A percentile compares a stretch with the other conserved stretches of the same genome.
Conservation (phyloP, 1,284 basidiomycete species). For the Grifola frondosa region DNA sequence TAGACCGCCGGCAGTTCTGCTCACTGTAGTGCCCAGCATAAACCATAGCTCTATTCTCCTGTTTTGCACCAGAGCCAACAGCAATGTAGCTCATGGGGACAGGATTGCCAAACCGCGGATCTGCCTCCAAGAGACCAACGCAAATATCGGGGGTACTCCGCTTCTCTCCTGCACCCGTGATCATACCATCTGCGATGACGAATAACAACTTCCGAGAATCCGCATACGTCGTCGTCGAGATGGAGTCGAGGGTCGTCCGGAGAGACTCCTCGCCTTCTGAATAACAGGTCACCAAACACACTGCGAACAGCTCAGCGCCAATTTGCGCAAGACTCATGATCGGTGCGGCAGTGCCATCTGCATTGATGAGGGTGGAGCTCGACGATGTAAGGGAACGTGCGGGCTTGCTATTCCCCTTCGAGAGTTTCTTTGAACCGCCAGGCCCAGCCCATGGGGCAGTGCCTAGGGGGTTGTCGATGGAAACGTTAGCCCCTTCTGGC, state of each 20-base stretch:
- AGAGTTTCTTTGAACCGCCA: constrained; percentile 49
- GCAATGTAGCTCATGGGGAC: constrained; percentile 94
- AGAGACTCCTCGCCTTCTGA: constrained; percentile 95
- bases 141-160: constrained; percentile 96
- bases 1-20: too few species aligned
- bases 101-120: constrained; percentile 95
- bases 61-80: constrained; percentile 87
- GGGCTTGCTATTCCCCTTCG: constrained; percentile 40
- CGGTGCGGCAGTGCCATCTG: constrained; percentile 48
- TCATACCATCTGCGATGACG: constrained; percentile 98
- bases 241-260: constrained; percentile 89
- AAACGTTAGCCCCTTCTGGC: constrained; percentile 92
- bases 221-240: constrained; percentile 88
- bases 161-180: constrained; percentile 96
- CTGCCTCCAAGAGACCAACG: constrained; percentile 88
- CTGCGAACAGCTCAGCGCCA: constrained; percentile 90
- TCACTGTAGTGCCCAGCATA: constrained; percentile 98
- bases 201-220: constrained; percentile 92
- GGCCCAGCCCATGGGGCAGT: constrained; percentile 90
- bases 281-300: constrained; percentile 97
- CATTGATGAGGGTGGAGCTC: constrained; percentile 52
- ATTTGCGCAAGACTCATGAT: constrained; percentile 85
- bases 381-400: constrained; percentile 50
- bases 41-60: constrained; percentile 94
- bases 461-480: constrained; percentile 83